Evolutionary conservation across 1,284 basidiomycete species (phyloP), one percentile per base, ranked within the genome.

Genomic region (Ganoderma sinense): DNA sequence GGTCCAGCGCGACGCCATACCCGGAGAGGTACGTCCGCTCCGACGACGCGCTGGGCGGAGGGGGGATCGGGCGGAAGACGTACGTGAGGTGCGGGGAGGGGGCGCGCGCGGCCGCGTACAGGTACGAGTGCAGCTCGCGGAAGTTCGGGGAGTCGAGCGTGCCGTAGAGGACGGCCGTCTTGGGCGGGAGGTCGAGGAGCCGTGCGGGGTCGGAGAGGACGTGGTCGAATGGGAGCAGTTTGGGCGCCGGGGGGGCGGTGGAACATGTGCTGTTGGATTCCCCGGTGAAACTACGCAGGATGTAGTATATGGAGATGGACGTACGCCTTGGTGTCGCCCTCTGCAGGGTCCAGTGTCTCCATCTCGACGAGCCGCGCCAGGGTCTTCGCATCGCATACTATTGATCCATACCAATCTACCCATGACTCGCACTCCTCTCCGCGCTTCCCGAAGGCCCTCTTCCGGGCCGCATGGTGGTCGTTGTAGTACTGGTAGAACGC

Each of bases 1-100:
- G 82, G 75, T 98, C 96, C 67, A 99, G 85, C 36, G 94, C 87
- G 8, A 97, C 96, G 4, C 97, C 97, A 76, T 96, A 99, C 7
- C 97, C 97, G 8, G 93, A 90, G 5, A 99, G 82, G 71, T 88
- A 87, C 67, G 80, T 87, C 16, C 81, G 79, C 10, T 75, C 69
- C 0, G 69, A 72, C 0, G 67, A 11, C 10, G 74, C 59, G 45
- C 68, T 70, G 7, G 79, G 73, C 4, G 71, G 72, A 5, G 87
- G 84, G 2, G 91, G 88, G 16, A 89, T 83, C 71, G 91, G 91
- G 16, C 96, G 88, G 66, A 96, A 87, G 18, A 96, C 84, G 76
- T 95, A 96, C 76, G 92, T 88, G 26, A 96, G 76, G 48, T 83
- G 81, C 55, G 88, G 83, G 18, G 80, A 75, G 10, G 83, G 79